Conservation (phyloP, 2,329 filamentous ascomycete genomes). For the Mycosphaerelloides madeirae region DNA sequence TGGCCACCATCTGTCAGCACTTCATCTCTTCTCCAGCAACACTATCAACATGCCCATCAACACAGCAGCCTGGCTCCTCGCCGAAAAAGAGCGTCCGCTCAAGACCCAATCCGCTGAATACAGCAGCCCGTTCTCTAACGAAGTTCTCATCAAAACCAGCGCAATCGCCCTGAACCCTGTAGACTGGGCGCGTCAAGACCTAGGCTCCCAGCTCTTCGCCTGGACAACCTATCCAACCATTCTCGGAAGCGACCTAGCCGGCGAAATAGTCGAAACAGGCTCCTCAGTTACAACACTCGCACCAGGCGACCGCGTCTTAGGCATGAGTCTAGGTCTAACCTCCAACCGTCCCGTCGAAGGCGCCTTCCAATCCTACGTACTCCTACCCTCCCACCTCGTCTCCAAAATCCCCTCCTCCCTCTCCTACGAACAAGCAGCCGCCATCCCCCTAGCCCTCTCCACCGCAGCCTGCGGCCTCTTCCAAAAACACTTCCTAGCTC, state of each 20-base stretch:
- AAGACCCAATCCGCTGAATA: conserved; percentile 19
- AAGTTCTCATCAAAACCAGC: conserved; percentile 33
- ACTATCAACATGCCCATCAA: too few relatives aligned
- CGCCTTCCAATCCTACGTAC: conserved; percentile 6
- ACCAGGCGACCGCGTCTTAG: conserved; percentile 4
- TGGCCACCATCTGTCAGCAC: too few relatives aligned
- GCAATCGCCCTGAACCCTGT: conserved; percentile 27
- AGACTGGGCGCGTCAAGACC: conserved; percentile 27
- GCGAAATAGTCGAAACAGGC: conserved; percentile 27
- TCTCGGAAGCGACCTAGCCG: conserved; percentile 24
- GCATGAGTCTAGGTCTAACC: conserved; percentile 1
- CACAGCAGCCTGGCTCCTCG: conserved; percentile 17
- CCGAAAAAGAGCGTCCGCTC: conserved; percentile 10
- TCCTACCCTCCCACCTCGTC: background rate
- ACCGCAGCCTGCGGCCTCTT: conserved; percentile 6
- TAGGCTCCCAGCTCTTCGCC: conserved; percentile 15
- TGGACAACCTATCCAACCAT: conserved; percentile 24
- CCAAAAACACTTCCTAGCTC: background rate
- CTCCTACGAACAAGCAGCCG: background rate
- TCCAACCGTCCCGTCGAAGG: conserved; percentile 1
- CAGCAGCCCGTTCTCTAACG: conserved; percentile 20
- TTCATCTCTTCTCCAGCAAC: too few relatives aligned
- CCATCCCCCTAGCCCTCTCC: conserved; percentile 6
- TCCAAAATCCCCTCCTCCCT: background rate
- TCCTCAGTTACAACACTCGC: conserved; percentile 16